phyloP scores from a whole-genome alignment of 495 filamentous ascomycete genomes.

The Tuber melanosporum region DNA sequence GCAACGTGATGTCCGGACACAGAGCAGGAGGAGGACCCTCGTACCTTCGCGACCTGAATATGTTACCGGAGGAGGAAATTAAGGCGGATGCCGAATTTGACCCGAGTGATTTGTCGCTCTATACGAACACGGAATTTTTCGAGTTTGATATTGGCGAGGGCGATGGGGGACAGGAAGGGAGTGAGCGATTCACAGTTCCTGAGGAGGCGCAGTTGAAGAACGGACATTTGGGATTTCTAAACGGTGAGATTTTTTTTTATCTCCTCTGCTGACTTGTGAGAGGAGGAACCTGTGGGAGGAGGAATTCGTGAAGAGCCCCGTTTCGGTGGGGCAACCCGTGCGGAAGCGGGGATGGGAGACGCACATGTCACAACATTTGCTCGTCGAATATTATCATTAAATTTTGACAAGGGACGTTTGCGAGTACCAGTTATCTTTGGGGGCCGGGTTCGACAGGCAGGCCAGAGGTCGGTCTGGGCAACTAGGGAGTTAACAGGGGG shows the following conservation, averaged over 20 bases:
- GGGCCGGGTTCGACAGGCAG: neutral
- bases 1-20: constrained; percentile 56
- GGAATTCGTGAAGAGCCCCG: constrained; percentile 8
- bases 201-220: constrained; percentile 28
- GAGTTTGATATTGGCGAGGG: constrained; percentile 63
- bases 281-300: constrained; percentile 6
- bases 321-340: neutral
- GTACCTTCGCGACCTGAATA: constrained; percentile 79
- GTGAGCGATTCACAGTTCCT: constrained; percentile 15
- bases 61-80: constrained; percentile 62
- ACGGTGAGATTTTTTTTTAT: constrained; percentile 25
- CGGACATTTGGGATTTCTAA: constrained; percentile 34
- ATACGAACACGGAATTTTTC: constrained; percentile 91
- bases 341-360: constrained; percentile 6
- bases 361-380: constrained; percentile 29
- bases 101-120: constrained; percentile 72
- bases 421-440: constrained; percentile 5
- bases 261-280: neutral
- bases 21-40: constrained; percentile 65
- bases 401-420: neutral
- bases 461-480: neutral
- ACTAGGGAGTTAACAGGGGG: neutral
- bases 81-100: constrained; percentile 58
- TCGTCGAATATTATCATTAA: constrained; percentile 5
- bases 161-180: constrained; percentile 14